Evolutionary conservation across 805 yeast species (phyloP), one percentile per base, ranked within the genome.

Genomic region (Hanseniaspora taiwanica): DNA sequence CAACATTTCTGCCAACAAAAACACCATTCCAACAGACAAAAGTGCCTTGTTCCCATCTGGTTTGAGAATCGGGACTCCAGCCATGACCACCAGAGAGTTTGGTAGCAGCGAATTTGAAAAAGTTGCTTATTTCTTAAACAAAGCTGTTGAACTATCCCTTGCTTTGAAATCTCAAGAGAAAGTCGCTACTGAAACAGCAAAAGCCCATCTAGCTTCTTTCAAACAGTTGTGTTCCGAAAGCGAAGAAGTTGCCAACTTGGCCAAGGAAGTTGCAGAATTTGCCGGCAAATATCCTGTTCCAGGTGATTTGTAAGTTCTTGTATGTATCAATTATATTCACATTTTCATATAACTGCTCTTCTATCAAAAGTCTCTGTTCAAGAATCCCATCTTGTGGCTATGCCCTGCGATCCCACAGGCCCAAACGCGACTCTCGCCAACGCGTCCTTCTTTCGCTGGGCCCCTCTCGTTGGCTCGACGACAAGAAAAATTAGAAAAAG

Each of bases 21-120:
- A 89, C 72, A 81, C 97, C 38, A 82, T 89, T 49, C 96, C 96
- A 45, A 94, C 95, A 54, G 98, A 89, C 65, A 81, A 77, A 63
- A 83, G 95, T 35, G 98, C 98, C 25, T 71, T 89, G 45, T 85
- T 83, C 59, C 98, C 98, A 55, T 84, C 93, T 46, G 98, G 98
- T 53, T 69, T 89, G 49, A 81, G 98, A 69, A 81, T 89, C 46
- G 98, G 98, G 53, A 83, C 97, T 14, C 98, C 98, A 44, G 97
- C 97, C 37, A 89, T 89, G 97, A 81, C 96, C 42, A 85, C 96
- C 40, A 79, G 98, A 68, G 96, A 96, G 36, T 80, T 89, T 56
- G 74, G 74, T 40, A 72, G 70, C 46, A 71, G 65, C 42, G 97
- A 89, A 54, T 89, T 89, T 57, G 76, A 69, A 46, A 71, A 72